phyloP scores from a whole-genome alignment of 148 eudicot species.

The Salicornia ramosissima region DNA sequence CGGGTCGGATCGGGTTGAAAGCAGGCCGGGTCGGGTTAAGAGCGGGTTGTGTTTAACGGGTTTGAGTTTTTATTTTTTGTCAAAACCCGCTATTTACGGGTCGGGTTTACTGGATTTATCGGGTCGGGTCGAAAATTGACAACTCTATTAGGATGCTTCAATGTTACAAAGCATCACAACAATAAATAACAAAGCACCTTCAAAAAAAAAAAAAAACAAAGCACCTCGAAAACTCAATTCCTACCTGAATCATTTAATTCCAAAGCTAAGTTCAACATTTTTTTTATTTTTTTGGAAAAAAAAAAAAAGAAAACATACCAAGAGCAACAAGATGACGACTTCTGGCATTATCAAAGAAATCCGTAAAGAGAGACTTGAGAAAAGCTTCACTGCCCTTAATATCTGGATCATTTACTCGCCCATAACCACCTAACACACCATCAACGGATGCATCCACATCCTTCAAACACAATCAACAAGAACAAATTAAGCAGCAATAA shows the following conservation, averaged over 20 bases:
- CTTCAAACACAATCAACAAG: conserved; percentile 26
- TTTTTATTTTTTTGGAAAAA: no score
- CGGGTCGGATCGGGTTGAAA: no score
- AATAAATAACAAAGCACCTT: neutral
- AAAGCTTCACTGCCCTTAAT: conserved; percentile 74
- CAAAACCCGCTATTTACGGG: no score
- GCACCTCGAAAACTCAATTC: neutral
- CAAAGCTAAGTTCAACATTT: neutral
- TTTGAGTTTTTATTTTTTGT: no score
- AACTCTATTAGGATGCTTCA: no score
- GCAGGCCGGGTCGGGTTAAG: no score
- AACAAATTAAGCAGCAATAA: neutral
- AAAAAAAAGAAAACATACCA: conserved; percentile 34
- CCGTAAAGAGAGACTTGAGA: conserved; percentile 48
- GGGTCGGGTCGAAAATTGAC: no score
- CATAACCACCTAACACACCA: conserved; percentile 94
- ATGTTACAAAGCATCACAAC: no score
- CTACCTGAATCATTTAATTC: neutral
- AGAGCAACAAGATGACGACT: conserved; percentile 65
- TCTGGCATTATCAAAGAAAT: conserved; percentile 35
- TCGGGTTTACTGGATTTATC: no score
- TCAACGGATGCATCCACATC: conserved; percentile 89
- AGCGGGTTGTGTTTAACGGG: no score
- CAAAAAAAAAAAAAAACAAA: neutral
- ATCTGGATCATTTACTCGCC: conserved; percentile 63